Conservation (phyloP, 2,329 filamentous ascomycete species). For the Fusarium kyushuense region DNA sequence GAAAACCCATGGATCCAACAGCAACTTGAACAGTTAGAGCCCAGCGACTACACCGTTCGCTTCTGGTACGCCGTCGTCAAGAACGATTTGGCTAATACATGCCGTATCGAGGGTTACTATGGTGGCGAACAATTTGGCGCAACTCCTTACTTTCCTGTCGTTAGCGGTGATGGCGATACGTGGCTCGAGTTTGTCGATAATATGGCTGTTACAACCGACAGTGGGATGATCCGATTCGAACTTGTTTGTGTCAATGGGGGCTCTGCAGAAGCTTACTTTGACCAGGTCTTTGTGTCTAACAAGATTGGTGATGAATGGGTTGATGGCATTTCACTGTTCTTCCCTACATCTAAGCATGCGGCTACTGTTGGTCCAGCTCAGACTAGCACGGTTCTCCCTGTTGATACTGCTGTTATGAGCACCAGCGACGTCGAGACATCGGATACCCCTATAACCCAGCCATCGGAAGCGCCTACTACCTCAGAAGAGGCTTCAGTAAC, state of each 20-base stretch:
- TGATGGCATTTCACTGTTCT: conserved; percentile 38
- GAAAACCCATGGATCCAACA: conserved; percentile 38
- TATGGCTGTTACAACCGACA: conserved; percentile 28
- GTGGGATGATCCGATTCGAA: conserved; percentile 37
- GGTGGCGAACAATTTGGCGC: conserved; percentile 27
- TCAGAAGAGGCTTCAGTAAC: background rate
- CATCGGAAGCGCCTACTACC: background rate
- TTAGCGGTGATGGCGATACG: background rate
- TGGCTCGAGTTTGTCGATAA: conserved; percentile 35
- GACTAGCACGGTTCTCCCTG: conserved; percentile 12
- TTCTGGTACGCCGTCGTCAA: conserved; percentile 38
- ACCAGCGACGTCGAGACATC: conserved; percentile 1
- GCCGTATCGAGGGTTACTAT: conserved; percentile 39
- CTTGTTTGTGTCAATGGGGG: conserved; percentile 36
- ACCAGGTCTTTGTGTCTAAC: conserved; percentile 44
- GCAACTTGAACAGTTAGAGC: conserved; percentile 30
- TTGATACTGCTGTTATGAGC: background rate
- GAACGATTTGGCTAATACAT: conserved; percentile 35
- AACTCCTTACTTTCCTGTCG: conserved; percentile 37
- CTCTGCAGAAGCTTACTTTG: conserved; percentile 39
- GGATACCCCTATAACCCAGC: background rate
- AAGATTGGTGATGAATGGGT: conserved; percentile 34
- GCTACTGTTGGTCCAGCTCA: conserved; percentile 16
- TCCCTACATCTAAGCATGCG: conserved; percentile 23
- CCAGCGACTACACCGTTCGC: conserved; percentile 38